Evolutionary conservation across 2,329 filamentous ascomycete genomes (phyloP), one percentile per base, ranked within the genome.

Genomic region (Hirsutella thompsonii): DNA sequence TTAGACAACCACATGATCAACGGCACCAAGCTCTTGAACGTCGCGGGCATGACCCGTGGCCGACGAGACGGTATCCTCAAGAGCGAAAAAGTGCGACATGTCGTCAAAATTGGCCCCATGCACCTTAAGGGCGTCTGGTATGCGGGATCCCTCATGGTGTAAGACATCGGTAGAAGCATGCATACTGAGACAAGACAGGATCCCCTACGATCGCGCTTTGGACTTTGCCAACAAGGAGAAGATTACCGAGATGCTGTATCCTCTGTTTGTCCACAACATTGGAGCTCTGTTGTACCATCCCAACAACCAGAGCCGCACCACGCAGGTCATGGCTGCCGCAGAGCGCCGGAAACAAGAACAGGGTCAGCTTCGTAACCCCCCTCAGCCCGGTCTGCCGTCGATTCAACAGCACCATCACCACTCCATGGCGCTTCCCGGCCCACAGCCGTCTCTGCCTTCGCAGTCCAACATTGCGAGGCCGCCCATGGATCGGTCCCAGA

Each of bases 151-250:
- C 33, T 18, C 20, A n/a, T 35, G 41, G 38, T 39, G 20, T 47
- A 39, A 53, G 42, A 49, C 49, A 52, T 28, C 18, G 9, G 37
- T 20, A n/a, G 32, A 30, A 36, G 21, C 33, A 30, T 37, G 38
- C 36, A 34, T 29, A 41, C 58, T 59, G 50, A 60, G 46, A 47
- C 48, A 48, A 44, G 38, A 16, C 52, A 95, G 89, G 89, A 98
- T 98, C 55, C 92, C 92, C 2, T 96, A 94, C 54, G 92, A 96
- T 52, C 82, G 92, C 49, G 92, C 92, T n/a, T 68, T 98, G 41
- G 92, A 96, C 54, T 96, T 98, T 59, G 92, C 92, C 49, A 98
- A 98, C 69, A 96, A 95, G 72, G 92, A 98, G 64, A 96, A 96
- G 67, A 98, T 96, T 48, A 96, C 92, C 0, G 90, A 96, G 63